Base-by-base conservation (phyloP, 495 filamentous ascomycete genomes). In the Tirmania nivea region DNA sequence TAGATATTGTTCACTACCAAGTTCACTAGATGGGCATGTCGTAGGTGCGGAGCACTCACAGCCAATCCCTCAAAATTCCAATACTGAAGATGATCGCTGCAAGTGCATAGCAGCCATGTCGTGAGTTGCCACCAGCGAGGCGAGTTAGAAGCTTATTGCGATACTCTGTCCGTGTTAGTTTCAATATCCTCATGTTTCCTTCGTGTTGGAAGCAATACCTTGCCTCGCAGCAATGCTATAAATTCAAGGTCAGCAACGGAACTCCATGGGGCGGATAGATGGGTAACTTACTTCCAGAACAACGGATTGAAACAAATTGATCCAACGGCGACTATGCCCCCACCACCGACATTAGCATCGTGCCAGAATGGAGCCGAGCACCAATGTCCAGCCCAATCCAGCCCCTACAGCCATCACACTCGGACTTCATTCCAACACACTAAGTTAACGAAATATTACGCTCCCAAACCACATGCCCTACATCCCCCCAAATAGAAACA, bases 31-130 rank as follows among this genome's bases (percentile, higher is more conserved):
- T n/a, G 34, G 35, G 51, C 55, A 53, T 66, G 63, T 50, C 62
- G 54, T 31, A 3, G 25, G 7, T 7, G 25, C 25, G 25, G 2
- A 31, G 25, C 52, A 68, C 67, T 65, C 75, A 84, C 58, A 85
- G 52, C 55, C 73, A 67, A 67, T 97, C 90, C 57, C 90, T 83
- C 66, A 94, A 63, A 55, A 97, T 79, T 25, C 90, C 90, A 47
- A 97, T 72, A 20, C 75, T 75, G 78, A 97, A 97, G 68, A 97
- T 97, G 49, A 79, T 76, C 52, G 77, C 67, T 37, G 89, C 90
- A 35, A 97, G 81, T 58, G 76, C 79, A 66, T 96, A 97, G 79
- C 89, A 95, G 53, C 79, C 90, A 57, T 75, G 70, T 60, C 83
- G 81, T 34, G 81, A 74, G 62, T 81, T 86, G 57, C 84, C 83